A percentile compares a stretch with the other conserved stretches of the same genome.
Conservation (phyloP, 1,284 basidiomycete genomes). For the Tilletiopsis washingtonensis region DNA sequence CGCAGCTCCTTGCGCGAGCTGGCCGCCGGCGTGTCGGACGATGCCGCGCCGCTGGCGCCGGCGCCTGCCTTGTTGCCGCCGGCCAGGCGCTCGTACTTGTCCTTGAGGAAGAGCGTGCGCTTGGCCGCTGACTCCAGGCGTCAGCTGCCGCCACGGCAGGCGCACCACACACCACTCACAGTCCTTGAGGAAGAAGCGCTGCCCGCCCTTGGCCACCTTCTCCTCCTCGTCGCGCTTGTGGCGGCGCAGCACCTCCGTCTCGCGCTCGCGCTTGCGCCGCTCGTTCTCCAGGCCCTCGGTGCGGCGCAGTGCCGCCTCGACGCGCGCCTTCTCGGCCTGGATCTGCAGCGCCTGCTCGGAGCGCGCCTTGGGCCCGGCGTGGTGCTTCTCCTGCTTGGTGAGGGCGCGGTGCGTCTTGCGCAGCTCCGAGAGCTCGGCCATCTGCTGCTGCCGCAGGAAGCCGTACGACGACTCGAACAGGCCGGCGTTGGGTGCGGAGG, state of each 20-base stretch:
- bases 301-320: slow-evolving; percentile 71
- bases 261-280: slow-evolving; percentile 62
- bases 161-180: slow-evolving; percentile 53
- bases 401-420: slow-evolving; percentile 61
- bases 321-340: slow-evolving; percentile 62
- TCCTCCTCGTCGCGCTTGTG: slow-evolving; percentile 44
- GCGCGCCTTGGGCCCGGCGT: slow-evolving; percentile 59
- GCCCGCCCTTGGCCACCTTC: slow-evolving; percentile 31
- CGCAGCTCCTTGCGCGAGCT: slow-evolving; percentile 54
- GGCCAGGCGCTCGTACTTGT: slow-evolving; percentile 26
- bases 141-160: neutral
- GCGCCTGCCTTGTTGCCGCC: slow-evolving; percentile 5
- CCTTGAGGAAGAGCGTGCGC: slow-evolving; percentile 20
- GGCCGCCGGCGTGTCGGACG: slow-evolving; percentile 1
- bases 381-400: slow-evolving; percentile 62
- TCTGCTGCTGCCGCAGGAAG: slow-evolving; percentile 67
- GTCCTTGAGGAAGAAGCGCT: slow-evolving; percentile 74
- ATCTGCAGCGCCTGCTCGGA: slow-evolving; percentile 49
- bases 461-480: slow-evolving; percentile 68
- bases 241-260: slow-evolving; percentile 54
- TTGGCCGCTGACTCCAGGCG: slow-evolving; percentile 1
- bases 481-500: slow-evolving; percentile 63
- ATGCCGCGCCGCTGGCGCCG: neutral
- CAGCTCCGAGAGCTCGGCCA: slow-evolving; percentile 62
- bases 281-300: slow-evolving; percentile 58